Evolutionary conservation across 163 green algal species (phyloP).

Genomic region (Chlorella variabilis): DNA sequence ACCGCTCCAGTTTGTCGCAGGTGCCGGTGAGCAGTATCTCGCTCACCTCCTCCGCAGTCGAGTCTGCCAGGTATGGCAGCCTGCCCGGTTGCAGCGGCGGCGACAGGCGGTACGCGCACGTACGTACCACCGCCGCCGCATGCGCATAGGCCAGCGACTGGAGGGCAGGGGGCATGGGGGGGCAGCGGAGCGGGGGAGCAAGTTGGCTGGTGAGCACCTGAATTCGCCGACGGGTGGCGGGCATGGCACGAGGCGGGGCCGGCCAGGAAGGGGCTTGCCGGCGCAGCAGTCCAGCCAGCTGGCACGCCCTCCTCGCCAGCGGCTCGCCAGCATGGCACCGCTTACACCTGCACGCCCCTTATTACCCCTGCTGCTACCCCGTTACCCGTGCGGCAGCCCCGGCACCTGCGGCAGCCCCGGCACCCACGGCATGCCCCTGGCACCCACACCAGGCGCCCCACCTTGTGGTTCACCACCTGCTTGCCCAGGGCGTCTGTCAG

Average conservation of each 20-base stretch:
- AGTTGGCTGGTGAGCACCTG: too few species aligned
- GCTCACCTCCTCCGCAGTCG: constrained; percentile 1
- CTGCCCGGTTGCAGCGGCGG: background rate
- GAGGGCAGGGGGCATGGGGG: too few species aligned
- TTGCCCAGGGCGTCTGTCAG: background rate
- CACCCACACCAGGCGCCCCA: background rate
- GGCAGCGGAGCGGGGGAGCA: too few species aligned
- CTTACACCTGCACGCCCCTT: background rate
- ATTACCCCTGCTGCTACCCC: too few species aligned
- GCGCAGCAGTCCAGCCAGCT: too few species aligned
- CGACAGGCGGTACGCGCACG: constrained; percentile 18
- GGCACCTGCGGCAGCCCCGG: too few species aligned
- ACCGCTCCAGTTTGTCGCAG: constrained; percentile 21
- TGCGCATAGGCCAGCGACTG: constrained; percentile 35
- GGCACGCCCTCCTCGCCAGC: too few species aligned
- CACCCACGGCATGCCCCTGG: background rate
- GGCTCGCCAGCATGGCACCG: too few species aligned
- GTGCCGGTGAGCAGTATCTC: constrained; percentile 33
- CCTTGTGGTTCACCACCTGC: constrained; percentile 20
- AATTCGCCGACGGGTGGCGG: too few species aligned
- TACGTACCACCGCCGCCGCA: constrained; percentile 29
- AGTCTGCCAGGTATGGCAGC: constrained; percentile 34
- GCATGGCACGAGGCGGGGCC: too few species aligned
- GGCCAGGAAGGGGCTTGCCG: background rate
- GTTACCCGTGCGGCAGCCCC: too few species aligned